Evolutionary conservation across 78 protist species (phyloP).

Genomic region (Pelomyxa schiedti): DNA sequence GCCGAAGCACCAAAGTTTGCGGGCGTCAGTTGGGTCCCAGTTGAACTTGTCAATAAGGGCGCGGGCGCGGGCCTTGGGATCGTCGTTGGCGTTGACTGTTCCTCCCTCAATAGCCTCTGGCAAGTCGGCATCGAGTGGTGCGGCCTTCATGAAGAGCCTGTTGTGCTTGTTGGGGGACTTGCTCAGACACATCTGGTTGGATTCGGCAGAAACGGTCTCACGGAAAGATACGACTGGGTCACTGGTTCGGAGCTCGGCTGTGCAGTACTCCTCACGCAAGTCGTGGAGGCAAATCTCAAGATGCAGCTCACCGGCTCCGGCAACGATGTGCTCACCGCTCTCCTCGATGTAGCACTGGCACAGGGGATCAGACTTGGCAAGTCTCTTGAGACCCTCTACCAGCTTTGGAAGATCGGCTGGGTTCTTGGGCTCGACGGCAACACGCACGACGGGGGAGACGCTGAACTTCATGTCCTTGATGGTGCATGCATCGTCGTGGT

Average conservation of each 20-base stretch:
- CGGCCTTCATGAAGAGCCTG: slow-evolving; percentile 36
- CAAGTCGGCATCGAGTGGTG: slow-evolving; percentile 20
- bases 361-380: slow-evolving; percentile 1
- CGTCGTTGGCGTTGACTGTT: background rate
- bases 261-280: slow-evolving; percentile 2
- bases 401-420: slow-evolving; percentile 7
- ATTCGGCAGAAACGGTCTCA: slow-evolving; percentile 34
- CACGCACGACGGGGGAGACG: slow-evolving; percentile 46
- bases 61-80: background rate
- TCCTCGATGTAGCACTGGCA: background rate
- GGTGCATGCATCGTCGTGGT: background rate
- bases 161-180: slow-evolving; percentile 64
- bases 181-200: background rate
- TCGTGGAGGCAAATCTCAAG: slow-evolving; percentile 19
- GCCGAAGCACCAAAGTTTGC: slow-evolving; percentile 35
- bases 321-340: slow-evolving; percentile 49
- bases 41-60: background rate
- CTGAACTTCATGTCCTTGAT: slow-evolving; percentile 15
- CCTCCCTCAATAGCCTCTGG: slow-evolving; percentile 25
- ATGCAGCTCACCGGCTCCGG: slow-evolving; percentile 57
- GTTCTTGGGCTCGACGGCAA: slow-evolving; percentile 55
- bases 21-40: slow-evolving; percentile 5
- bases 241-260: slow-evolving; percentile 5
- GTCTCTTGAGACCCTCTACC: slow-evolving; percentile 76
- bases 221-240: background rate